Conservation (phyloP, 208 protist species). For the Porcisia deanei region DNA sequence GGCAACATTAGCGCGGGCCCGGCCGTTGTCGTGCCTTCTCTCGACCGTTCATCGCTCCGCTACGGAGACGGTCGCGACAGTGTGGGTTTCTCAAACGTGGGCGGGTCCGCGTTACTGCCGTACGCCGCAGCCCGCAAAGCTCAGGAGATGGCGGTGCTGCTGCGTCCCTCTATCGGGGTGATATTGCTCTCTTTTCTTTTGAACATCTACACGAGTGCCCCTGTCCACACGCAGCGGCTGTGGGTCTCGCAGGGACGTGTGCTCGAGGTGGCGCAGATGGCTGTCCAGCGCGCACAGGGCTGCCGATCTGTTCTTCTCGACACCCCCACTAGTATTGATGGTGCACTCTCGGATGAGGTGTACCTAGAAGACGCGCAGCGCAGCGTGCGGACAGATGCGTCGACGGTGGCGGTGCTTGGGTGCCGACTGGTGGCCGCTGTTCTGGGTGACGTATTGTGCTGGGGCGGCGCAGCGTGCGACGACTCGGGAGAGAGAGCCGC, state of each 20-base stretch:
- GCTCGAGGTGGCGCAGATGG: conserved; percentile 23
- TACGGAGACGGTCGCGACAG: not conserved
- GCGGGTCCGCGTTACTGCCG: conserved; percentile 27
- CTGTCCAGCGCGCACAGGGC: conserved; percentile 40
- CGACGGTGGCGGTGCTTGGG: conserved; percentile 53
- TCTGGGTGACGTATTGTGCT: conserved; percentile 38
- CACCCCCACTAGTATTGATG: conserved; percentile 58
- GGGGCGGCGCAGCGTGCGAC: conserved; percentile 4
- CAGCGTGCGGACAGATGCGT: conserved; percentile 46
- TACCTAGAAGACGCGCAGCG: conserved; percentile 67
- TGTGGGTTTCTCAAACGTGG: not conserved
- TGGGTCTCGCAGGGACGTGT: conserved; percentile 38
- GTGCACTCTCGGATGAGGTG: conserved; percentile 75
- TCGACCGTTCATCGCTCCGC: not conserved
- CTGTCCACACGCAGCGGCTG: conserved; percentile 15
- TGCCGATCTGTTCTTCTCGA: conserved; percentile 58
- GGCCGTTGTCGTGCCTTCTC: not conserved
- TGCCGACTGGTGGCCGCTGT: conserved; percentile 70
- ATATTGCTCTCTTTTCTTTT: conserved; percentile 58
- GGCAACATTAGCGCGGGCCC: not conserved
- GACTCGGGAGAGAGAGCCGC: not conserved
- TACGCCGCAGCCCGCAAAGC: conserved; percentile 30
- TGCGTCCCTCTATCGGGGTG: conserved; percentile 55
- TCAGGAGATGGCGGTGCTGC: conserved; percentile 39
- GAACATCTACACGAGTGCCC: conserved; percentile 35